Base-by-base conservation (phyloP, 768 basidiomycete genomes). In the Tephrocybe sp. region DNA sequence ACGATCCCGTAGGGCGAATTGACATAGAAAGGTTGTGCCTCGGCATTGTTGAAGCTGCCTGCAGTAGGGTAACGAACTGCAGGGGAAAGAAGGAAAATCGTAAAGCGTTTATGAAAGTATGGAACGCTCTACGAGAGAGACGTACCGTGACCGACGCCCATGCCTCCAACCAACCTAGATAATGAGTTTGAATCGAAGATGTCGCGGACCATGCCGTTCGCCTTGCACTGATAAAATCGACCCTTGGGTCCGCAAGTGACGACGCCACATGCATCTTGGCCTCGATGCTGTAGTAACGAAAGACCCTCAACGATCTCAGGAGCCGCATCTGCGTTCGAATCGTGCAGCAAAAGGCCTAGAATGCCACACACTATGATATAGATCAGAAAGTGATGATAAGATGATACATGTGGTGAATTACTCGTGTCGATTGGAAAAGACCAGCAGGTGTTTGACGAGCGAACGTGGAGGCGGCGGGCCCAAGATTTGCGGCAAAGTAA, bases 1-100 rank as follows among this genome's bases (percentile, higher is more conserved):
- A 95, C 92, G 63, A 99, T 96, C 45, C 97, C 97, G 67, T 98
- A 99, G 3, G 97, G 97, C n/a, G 94, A 96, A 73, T 99, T 99
- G 61, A 99, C 97, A 66, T 99, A 99, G 78, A 99, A 99, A 1
- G 97, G 97, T 65, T 99, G 97, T 7, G 97, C 95, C 67, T 99
- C 97, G 10, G 96, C 87, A 59, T 97, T 90, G 51, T 94, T 90
- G 52, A 93, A 97, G 64, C 92, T 93, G 44, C 97, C 97, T 47
- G 97, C 97, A 54, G 97, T 98, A 9, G 97, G 97, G 71, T 99
- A 98, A 51, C 97, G 85, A 48, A 96, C 97, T 98, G 60, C 6
- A 58, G 39, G 17, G 55, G 42, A 30, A 44, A 53, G 35, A 53
- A 41, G 36, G 50, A 36, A 16, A 45, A 35, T 20, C 34, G 20